These are phyloP conservation scores for Fusarium sp. DNA, from an alignment of 2,329 filamentous ascomycete species.

Conservation along the genomic window DNA sequence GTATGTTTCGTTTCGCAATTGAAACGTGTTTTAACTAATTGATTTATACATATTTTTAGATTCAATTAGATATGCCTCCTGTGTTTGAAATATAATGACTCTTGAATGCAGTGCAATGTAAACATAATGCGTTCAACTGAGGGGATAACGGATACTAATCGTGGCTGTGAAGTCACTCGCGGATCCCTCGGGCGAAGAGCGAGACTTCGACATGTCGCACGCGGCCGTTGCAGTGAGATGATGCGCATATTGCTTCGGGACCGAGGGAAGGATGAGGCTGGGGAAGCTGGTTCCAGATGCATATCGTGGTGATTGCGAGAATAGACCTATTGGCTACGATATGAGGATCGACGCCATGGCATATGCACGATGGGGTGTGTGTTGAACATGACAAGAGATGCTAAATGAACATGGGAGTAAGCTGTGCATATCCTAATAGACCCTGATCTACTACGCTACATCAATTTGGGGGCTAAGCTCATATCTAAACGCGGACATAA, in stretches of 20 bases:
- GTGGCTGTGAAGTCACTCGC: conserved; percentile 32
- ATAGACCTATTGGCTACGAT: conserved; percentile 30
- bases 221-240: conserved; percentile 16
- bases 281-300: conserved; percentile 7
- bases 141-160: neutral
- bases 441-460: conserved; percentile 6
- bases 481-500: conserved; percentile 28
- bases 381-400: conserved; percentile 7
- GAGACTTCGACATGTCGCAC: neutral
- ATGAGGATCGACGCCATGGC: conserved; percentile 24
- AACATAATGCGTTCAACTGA: neutral
- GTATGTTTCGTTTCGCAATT: conserved; percentile 38
- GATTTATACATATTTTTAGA: conserved; percentile 28
- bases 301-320: conserved; percentile 33
- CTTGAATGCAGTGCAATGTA: neutral
- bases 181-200: conserved; percentile 26
- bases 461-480: conserved; percentile 17
- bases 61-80: neutral
- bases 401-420: conserved; percentile 7
- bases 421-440: conserved; percentile 23
- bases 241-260: conserved; percentile 21
- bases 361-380: conserved; percentile 19
- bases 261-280: conserved; percentile 20
- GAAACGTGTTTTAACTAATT: conserved; percentile 31
- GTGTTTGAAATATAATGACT: neutral